Evolutionary conservation across 176 grass and related monocot genomes (phyloP).

Genomic region (Secale cereale): DNA sequence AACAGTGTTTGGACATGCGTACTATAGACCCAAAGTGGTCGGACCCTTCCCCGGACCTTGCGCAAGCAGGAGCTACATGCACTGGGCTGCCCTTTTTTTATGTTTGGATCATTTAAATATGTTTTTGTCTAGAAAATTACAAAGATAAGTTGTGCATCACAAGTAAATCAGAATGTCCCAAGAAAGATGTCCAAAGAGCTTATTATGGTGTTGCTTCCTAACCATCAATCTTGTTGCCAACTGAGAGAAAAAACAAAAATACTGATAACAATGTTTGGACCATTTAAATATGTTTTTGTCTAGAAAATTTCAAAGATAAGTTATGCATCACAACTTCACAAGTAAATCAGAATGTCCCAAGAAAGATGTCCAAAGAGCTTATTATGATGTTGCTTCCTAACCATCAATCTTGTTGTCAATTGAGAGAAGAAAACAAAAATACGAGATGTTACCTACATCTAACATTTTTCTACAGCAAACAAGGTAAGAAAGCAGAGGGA

Average conservation of each 20-base stretch:
- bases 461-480: neutral
- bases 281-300: neutral
- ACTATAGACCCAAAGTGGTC: too few relatives aligned
- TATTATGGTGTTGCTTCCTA: neutral
- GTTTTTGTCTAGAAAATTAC: neutral
- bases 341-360: conserved; percentile 2
- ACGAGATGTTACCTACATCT: neutral
- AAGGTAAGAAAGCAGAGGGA: neutral
- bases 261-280: neutral
- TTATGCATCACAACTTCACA: neutral
- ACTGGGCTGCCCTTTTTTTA: too few relatives aligned
- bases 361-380: neutral
- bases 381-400: neutral
- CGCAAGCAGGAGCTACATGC: too few relatives aligned
- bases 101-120: neutral
- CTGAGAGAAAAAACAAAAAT: conserved; percentile 17
- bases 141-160: neutral
- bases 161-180: conserved; percentile 6
- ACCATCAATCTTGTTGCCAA: neutral
- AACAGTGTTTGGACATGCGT: too few relatives aligned
- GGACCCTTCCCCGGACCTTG: too few relatives aligned
- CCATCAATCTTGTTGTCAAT: neutral
- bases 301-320: neutral
- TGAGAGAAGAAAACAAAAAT: conserved; percentile 17
- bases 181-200: neutral